Evolutionary conservation across 78 protist species (phyloP).

Genomic region (Isochrysis galbana): DNA sequence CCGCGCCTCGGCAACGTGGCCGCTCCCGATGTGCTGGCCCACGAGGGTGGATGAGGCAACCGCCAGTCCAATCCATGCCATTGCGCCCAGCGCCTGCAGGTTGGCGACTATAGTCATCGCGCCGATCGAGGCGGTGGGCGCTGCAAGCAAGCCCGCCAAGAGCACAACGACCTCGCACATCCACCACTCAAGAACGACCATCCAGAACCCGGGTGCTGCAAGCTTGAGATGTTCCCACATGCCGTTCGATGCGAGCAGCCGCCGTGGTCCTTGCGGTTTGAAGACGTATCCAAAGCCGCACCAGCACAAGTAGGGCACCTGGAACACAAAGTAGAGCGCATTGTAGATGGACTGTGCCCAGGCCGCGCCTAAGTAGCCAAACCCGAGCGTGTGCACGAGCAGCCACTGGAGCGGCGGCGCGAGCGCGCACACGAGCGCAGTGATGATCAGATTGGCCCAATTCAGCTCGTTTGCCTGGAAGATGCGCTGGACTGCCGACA

Average conservation of each 20-base stretch:
- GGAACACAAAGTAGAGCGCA: not conserved
- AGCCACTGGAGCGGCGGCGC: slow-evolving; percentile 16
- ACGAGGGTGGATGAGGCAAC: not conserved
- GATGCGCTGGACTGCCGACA: not conserved
- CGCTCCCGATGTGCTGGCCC: not conserved
- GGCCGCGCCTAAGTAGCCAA: slow-evolving; percentile 11
- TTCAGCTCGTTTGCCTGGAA: not conserved
- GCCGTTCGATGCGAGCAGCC: not conserved
- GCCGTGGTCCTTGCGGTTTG: not conserved
- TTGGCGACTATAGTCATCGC: not conserved
- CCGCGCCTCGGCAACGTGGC: not conserved
- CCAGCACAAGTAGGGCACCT: not conserved
- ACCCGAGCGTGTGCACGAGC: not conserved
- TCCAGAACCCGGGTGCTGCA: not conserved
- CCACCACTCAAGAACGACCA: not conserved
- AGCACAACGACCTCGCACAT: not conserved
- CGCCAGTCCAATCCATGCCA: slow-evolving; percentile 18
- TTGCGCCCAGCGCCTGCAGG: not conserved
- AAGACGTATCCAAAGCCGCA: not conserved
- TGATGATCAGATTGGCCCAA: not conserved
- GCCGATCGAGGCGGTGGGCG: not conserved
- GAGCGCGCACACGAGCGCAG: not conserved
- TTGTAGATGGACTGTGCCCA: not conserved
- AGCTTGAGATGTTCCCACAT: not conserved
- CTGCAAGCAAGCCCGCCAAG: not conserved